A percentile compares a stretch with the other conserved stretches of the same genome.
These are phyloP conservation scores for Apiospora phragmitis DNA, from an alignment of 2,329 filamentous ascomycete species.

Conservation along the genomic window DNA sequence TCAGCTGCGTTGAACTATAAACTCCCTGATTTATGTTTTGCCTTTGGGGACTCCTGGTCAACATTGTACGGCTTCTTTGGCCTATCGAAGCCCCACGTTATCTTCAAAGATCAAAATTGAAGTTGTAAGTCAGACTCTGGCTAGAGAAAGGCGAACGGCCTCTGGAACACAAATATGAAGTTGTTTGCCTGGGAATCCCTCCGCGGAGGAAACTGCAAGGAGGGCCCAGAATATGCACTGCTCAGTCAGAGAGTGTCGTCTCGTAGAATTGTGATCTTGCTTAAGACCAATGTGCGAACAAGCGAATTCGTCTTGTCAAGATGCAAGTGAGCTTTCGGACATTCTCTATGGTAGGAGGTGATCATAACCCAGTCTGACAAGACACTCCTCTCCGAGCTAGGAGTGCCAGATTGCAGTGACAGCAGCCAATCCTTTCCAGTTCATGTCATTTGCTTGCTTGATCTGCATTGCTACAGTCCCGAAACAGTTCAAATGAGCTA, in stretches of 20 bases:
- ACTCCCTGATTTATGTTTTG: not conserved
- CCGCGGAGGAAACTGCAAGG: not conserved
- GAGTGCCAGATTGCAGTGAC: not conserved
- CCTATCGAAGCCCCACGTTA: not conserved
- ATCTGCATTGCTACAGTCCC: not conserved
- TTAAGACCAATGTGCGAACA: not conserved
- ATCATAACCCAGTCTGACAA: not conserved
- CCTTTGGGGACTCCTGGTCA: not conserved
- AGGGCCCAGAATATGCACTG: not conserved
- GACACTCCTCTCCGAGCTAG: not conserved
- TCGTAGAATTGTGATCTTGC: not conserved
- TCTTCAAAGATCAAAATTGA: not conserved
- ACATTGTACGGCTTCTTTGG: not conserved
- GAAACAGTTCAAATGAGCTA: not conserved
- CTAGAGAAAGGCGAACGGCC: not conserved
- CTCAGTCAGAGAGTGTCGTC: not conserved
- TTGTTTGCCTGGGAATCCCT: not conserved
- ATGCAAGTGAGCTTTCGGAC: not conserved
- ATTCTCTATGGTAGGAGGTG: not conserved
- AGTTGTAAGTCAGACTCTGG: not conserved
- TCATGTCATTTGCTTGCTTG: not conserved
- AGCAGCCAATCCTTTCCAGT: not conserved
- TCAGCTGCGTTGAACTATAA: not conserved
- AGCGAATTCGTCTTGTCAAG: not conserved
- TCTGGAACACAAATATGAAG: not conserved